These are phyloP conservation scores for Skeletonema grethae DNA, from an alignment of 108 stramenopile genomes.

Conservation along the genomic window DNA sequence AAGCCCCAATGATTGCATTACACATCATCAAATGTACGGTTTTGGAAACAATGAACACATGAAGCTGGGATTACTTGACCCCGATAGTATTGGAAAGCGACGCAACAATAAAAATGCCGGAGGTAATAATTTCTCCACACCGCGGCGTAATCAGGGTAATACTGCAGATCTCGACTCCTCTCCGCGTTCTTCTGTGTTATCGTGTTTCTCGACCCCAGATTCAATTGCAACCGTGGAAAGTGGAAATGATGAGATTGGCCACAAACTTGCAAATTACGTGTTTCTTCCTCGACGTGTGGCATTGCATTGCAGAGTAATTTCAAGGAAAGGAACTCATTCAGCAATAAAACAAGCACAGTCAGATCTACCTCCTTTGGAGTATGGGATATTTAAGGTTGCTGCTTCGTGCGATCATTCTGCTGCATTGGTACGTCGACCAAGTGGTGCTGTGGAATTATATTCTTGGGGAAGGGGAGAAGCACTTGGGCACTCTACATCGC, in stretches of 20 bases:
- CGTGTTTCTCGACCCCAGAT: conserved; percentile 14
- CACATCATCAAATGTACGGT: conserved; percentile 82
- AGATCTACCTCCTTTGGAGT: conserved; percentile 38
- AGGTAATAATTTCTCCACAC: neutral
- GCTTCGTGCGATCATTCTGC: conserved; percentile 79
- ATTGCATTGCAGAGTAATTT: conserved; percentile 64
- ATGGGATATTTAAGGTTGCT: conserved; percentile 78
- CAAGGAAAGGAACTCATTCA: conserved; percentile 21
- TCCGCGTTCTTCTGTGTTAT: conserved; percentile 1
- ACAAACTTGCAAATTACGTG: conserved; percentile 30
- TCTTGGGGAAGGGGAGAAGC: conserved; percentile 82
- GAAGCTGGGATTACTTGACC: conserved; percentile 76
- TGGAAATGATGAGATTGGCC: neutral
- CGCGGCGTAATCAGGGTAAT: conserved; percentile 14
- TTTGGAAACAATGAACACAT: conserved; percentile 79
- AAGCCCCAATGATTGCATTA: conserved; percentile 30
- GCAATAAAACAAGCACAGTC: conserved; percentile 14
- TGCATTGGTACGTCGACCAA: conserved; percentile 73
- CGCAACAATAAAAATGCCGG: conserved; percentile 1
- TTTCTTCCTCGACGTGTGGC: conserved; percentile 77
- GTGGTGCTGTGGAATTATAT: conserved; percentile 75
- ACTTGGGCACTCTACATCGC: conserved; percentile 41
- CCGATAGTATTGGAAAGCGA: conserved; percentile 13
- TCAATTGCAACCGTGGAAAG: conserved; percentile 18
- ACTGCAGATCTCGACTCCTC: conserved; percentile 4